Evolutionary conservation across 108 stramenopile species (phyloP), one percentile per base, ranked within the genome.

Genomic region (Cylindrotheca closterium): DNA sequence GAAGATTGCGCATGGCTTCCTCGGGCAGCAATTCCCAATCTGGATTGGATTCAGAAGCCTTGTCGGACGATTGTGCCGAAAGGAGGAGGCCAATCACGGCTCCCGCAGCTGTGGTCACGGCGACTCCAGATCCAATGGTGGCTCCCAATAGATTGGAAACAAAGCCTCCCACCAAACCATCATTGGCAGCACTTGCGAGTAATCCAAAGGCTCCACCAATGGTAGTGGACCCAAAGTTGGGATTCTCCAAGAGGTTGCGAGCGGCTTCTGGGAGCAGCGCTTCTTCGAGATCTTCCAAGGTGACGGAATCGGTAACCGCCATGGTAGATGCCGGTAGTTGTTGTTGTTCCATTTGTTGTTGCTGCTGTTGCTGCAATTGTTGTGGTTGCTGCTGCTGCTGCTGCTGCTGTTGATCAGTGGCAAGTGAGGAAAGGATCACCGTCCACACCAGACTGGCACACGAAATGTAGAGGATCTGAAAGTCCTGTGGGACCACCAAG

Each of bases 381-480:
- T 7, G 10, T 10, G 10, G 10, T 10, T 7, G 5, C 15, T 51
- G 8, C 7, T 5, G 8, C 21, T 22, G 51, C 19, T 23, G 22
- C 19, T n/a, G 51, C 7, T 22, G 8, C 15, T 5, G 51, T 23
- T 22, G 51, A 51, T 23, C 51, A 5, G 51, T n/a, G 15, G 21
- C 51, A 51, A 51, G 7, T 23, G 51, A 51, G 7, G 68, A 70
- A 24, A 79, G 34, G 48, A 74, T 79, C 28, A 74, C 33, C 0
- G 73, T 79, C 78, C 78, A 79, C 3, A 70, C 28, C 19, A 79
- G 51, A 3, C 78, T 72, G 23, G 52, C 51, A 10, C 68, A 67
- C 19, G 49, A 57, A 31, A 79, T 26, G 18, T 74, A 64, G 17
- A 72, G 73, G 37, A 79, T 74, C 57, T 79, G 67, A 8, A 58